Evolutionary conservation across 129 eudicot species (phyloP).

Genomic region (Lactuca saligna): DNA sequence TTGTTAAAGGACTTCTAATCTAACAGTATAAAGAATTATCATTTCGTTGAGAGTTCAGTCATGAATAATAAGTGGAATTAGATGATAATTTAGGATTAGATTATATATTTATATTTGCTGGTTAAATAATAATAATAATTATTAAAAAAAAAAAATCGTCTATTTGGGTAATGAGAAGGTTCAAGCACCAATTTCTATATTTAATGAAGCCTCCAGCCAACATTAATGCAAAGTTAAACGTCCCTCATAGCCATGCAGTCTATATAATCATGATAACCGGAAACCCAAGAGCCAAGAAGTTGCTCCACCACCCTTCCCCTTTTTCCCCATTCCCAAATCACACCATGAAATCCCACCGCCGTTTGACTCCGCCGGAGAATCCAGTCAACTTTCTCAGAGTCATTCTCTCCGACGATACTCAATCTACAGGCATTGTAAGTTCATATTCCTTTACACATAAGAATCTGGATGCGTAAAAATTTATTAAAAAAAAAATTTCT

Average conservation of each 20-base stretch:
- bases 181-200: neutral
- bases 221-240: neutral
- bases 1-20: too few relatives aligned
- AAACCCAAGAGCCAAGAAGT: slow-evolving; percentile 10
- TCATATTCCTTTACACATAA: neutral
- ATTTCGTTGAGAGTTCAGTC: too few relatives aligned
- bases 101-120: too few relatives aligned
- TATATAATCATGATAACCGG: neutral
- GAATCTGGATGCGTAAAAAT: neutral
- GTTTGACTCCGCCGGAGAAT: slow-evolving; percentile 13
- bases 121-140: too few relatives aligned
- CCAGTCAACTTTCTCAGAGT: slow-evolving; percentile 29
- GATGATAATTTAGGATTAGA: too few relatives aligned
- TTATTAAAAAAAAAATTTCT: too few relatives aligned
- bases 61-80: too few relatives aligned
- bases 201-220: neutral
- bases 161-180: neutral
- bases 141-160: too few relatives aligned
- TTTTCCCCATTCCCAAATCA: neutral
- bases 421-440: slow-evolving; percentile 28
- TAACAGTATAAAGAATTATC: too few relatives aligned
- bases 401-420: slow-evolving; percentile 23
- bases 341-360: slow-evolving; percentile 17
- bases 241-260: neutral
- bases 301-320: neutral